Base-by-base conservation (phyloP, 768 basidiomycete genomes). In the Mycena rosella region DNA sequence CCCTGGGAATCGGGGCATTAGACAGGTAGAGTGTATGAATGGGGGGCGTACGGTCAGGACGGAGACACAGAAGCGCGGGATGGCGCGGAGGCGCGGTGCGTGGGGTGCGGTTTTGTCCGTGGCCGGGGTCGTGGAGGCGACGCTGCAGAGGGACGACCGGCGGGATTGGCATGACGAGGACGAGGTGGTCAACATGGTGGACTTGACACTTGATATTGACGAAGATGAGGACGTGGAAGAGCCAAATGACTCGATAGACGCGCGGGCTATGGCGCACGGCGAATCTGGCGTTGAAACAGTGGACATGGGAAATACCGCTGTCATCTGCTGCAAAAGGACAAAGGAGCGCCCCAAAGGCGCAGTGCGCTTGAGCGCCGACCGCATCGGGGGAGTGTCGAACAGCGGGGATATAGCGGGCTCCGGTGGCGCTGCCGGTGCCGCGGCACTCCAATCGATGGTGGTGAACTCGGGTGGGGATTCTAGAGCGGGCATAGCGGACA, bases 21-120 rank as follows among this genome's bases (percentile, higher is more conserved):
- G 22, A 20, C 8, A 18, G 3, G 26, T 3, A 24, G 24, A 13
- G 32, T 8, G 47, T 15, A 13, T 24, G n/a, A 38, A 24, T 32
- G 30, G 24, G 8, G 32, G 38, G 18, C 58, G 45, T 26, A 49
- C 59, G 3, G 8, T 9, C 2, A 24, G 18, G 36, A 22, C 26
- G 17, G 36, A 40, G 47, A 34, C 24, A 20, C n/a, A 34, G 22
- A 48, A 18, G 45, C 32, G 58, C 27, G 58, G 58, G 58, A 59
- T 48, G 47, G 58, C 32, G 45, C 58, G 58, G 9, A 34, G 58
- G 32, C 58, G 24, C 47, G 18, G 45, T n/a, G n/a, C n/a, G 5
- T n/a, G 45, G 22, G 47, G 5, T 7, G 7, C 2, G 14, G 24
- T 7, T 5, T 7, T 42, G 15, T 24, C 9, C 11, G 9, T 2